Conservation (phyloP, 2,329 filamentous ascomycete genomes). For the Davidsoniella eucalypti region DNA sequence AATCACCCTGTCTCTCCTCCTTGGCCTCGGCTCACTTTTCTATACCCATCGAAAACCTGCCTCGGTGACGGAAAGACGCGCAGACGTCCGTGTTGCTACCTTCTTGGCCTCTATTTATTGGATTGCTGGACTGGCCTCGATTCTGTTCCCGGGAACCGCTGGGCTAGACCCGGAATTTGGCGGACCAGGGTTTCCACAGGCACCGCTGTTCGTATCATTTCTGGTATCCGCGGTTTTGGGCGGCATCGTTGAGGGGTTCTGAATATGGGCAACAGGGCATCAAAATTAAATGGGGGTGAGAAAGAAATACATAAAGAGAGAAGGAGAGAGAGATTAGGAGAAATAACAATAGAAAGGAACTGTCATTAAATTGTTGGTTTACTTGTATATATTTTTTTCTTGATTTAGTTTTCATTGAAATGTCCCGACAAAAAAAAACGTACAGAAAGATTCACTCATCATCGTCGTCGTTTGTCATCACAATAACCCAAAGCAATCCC, state of each 20-base stretch:
- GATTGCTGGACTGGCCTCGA: slow-evolving; percentile 23
- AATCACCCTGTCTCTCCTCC: slow-evolving; percentile 24
- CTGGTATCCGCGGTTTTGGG: slow-evolving; percentile 14
- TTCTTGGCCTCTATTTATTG: slow-evolving; percentile 27
- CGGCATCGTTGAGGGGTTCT: background rate
- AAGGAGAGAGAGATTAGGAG: too few species aligned
- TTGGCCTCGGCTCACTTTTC: slow-evolving; percentile 24
- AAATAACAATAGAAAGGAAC: too few species aligned
- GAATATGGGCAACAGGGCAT: background rate
- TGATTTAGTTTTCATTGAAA: background rate
- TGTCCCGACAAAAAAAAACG: too few species aligned
- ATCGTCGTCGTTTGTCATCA: too few species aligned
- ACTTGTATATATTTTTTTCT: background rate
- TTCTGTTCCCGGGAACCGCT: slow-evolving; percentile 23
- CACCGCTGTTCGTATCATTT: slow-evolving; percentile 18
- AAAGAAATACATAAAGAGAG: background rate
- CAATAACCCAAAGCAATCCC: too few species aligned
- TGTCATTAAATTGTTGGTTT: too few species aligned
- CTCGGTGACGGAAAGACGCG: slow-evolving; percentile 14
- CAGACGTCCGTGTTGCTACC: slow-evolving; percentile 20
- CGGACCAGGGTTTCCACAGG: slow-evolving; percentile 26
- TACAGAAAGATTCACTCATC: too few species aligned
- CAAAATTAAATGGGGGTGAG: background rate
- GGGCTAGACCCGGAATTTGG: slow-evolving; percentile 29
- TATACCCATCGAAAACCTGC: slow-evolving; percentile 22